Conservation (phyloP, 345 rosid genomes). For the Excoecaria cochinchinensis region DNA sequence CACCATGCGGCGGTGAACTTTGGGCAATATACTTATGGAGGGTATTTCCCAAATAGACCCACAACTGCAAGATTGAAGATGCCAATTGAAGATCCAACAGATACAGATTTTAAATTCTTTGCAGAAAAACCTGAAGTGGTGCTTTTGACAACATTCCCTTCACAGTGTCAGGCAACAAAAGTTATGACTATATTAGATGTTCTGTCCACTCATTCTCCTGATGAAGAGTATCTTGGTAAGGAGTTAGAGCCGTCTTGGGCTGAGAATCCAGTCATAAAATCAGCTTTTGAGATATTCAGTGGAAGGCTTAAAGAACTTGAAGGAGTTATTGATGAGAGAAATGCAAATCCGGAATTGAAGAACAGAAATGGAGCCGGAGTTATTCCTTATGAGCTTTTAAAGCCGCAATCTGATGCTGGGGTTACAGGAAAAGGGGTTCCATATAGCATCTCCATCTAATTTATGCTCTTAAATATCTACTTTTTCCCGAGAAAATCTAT, state of each 20-base stretch:
- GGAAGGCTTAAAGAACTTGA: constrained; percentile 19
- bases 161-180: constrained; percentile 47
- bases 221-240: constrained; percentile 32
- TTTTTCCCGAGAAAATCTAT: too few relatives aligned
- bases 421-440: constrained; percentile 31
- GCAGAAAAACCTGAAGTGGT: constrained; percentile 30
- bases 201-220: constrained; percentile 28
- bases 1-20: constrained; percentile 61
- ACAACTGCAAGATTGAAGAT: constrained; percentile 41
- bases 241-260: constrained; percentile 22
- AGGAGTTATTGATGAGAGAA: constrained; percentile 23
- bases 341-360: constrained; percentile 18
- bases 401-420: constrained; percentile 22
- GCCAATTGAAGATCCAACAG: constrained; percentile 38
- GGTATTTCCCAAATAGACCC: constrained; percentile 54
- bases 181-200: constrained; percentile 25
- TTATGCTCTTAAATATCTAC: background rate
- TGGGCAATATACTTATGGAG: constrained; percentile 53
- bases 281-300: constrained; percentile 24
- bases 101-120: constrained; percentile 35
- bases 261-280: constrained; percentile 16
- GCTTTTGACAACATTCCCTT: constrained; percentile 42
- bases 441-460: constrained; percentile 22
- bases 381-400: constrained; percentile 29
- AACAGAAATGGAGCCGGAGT: constrained; percentile 35